Evolutionary conservation across 345 rosid species (phyloP), one percentile per base, ranked within the genome.

Genomic region (Jatropha curcas): DNA sequence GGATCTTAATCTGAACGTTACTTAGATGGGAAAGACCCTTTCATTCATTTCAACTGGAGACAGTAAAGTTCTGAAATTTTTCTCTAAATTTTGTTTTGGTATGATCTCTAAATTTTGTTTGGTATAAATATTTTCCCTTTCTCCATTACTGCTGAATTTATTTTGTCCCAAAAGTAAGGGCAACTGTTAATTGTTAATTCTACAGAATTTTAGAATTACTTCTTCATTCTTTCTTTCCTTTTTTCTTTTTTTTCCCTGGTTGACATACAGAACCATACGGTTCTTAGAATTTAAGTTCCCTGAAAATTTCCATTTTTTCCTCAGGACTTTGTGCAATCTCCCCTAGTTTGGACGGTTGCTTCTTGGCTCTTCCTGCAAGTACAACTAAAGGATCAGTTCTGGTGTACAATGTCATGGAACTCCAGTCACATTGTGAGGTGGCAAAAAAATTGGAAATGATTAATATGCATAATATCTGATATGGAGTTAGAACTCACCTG

Each of bases 301-400:
- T 37, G 17, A 64, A 16, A 33, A 27, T 67, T 73, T 63, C 71
- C 31, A n/a, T 34, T 70, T n/a, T 45, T 68, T 19, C 50, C 55
- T 46, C 84, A 94, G 98, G 97, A 71, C 87, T 94, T 53, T 86
- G 88, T 84, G 98, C 91, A 60, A 90, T 94, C 82, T 94, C 97
- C 46, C 91, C 98, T 60, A 67, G 80, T 84, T 80, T 73, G 76
- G 96, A 90, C 63, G 94, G 88, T 60, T 94, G 98, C 86, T 94
- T 87, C 86, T 85, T 94, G 77, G 98, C 98, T 71, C 84, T 94
- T 81, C 98, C 98, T 60, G 96, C 98, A 56, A 92, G 96, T 79
- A 68, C 78, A 5, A 78, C 86, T 17, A 90, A 83, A 86, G 98
- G 98, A 80, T 84, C 92, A 60, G 94, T 92, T 63, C 73, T 91